phyloP scores from a whole-genome alignment of 2,329 filamentous ascomycete genomes.

The Pyricularia sp. region DNA sequence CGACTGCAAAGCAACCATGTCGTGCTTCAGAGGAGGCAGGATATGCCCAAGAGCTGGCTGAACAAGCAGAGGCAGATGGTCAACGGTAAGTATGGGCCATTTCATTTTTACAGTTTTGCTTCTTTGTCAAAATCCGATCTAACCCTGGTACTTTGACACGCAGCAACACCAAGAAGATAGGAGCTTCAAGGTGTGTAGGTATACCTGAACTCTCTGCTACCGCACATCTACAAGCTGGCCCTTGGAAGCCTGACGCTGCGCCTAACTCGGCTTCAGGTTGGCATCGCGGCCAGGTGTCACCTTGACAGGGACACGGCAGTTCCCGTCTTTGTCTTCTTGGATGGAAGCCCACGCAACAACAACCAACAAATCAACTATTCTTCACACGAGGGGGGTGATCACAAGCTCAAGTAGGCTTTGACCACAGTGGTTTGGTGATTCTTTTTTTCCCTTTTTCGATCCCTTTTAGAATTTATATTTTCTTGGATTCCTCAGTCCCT shows the following conservation, averaged over 20 bases:
- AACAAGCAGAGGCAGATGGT: conserved; percentile 72
- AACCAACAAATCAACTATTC: not conserved
- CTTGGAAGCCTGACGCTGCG: conserved; percentile 2
- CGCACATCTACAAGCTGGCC: not conserved
- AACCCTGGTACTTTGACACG: not conserved
- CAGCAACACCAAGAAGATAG: conserved; percentile 14
- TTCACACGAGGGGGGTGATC: not conserved
- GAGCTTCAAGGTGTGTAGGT: conserved; percentile 9
- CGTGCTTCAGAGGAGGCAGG: conserved; percentile 63
- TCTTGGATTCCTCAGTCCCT: not conserved
- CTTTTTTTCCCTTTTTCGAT: not conserved
- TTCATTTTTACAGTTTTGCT: not conserved
- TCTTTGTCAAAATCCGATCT: not conserved
- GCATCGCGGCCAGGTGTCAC: conserved; percentile 2
- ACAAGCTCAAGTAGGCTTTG: not conserved
- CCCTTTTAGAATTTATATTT: not conserved
- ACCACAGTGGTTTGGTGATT: not conserved
- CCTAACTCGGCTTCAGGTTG: not conserved
- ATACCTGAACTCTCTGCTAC: conserved; percentile 7
- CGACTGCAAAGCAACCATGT: conserved; percentile 78
- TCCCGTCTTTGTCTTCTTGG: conserved; percentile 1
- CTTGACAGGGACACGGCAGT: not conserved
- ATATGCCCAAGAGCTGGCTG: conserved; percentile 72
- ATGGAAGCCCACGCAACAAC: not conserved
- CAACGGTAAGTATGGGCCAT: conserved; percentile 34